Evolutionary conservation across 352 stramenopile genomes (phyloP), one percentile per base, ranked within the genome.

Genomic region (Blastocystis sp.): DNA sequence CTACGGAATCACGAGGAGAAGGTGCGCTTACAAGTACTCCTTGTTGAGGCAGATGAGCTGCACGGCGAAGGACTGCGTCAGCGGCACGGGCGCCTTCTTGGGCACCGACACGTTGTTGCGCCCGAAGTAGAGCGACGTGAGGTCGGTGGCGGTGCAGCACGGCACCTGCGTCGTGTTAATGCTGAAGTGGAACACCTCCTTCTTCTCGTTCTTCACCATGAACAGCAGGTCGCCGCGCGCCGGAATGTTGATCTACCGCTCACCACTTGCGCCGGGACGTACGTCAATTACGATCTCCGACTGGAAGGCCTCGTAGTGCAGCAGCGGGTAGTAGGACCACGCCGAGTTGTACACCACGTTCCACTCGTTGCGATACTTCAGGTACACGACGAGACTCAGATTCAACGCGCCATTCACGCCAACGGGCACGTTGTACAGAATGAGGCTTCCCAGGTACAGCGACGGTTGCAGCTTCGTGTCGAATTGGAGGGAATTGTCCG

Each of bases 281-380:
- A 85, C 74, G 3, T 85, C 74, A n/a, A 85, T 67, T 4, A 85
- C 55, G 61, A 85, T 85, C 74, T 67, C 74, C 51, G 74, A 66
- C 61, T 85, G 74, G 41, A 59, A 85, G 13, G 55, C 26, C n/a
- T 67, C 41, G 51, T 85, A 85, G 41, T 45, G 35, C 3, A 33
- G 50, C 35, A 85, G 74, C 10, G 74, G 74, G 26, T 62, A 85
- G 61, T 85, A 85, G 51, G 51, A 59, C 74, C 74, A 85, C 13
- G 74, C 74, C 12, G 41, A 67, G 51, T 85, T 85, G 61, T 85
- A 85, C 59, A 85, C 74, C 24, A 62, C 60, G 26, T 85, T 85
- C 74, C 74, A 85, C n/a, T 85, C 74, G 61, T 63, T 85, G 19
- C 74, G 74, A 24, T 37, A 85, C 50, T 85, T 85, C 74, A 85